phyloP scores from a whole-genome alignment of 352 stramenopile species.

The Globisporangium sylvaticum region DNA sequence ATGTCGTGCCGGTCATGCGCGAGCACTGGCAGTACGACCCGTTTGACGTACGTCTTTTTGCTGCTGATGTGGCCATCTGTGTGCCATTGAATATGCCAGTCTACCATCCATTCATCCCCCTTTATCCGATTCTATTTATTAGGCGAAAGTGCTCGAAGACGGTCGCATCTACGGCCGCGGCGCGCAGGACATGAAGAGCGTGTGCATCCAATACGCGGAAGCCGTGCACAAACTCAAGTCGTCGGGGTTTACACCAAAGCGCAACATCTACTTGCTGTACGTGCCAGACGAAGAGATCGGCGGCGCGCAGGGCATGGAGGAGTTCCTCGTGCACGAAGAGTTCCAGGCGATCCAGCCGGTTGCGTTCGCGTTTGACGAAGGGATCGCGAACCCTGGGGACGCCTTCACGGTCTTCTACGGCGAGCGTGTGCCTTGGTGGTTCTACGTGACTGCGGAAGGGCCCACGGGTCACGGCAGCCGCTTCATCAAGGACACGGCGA shows the following conservation, averaged over 20 bases:
- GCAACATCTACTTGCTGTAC: slow-evolving; percentile 91
- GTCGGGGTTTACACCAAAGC: slow-evolving; percentile 68
- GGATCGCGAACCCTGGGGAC: slow-evolving; percentile 87
- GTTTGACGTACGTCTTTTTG: slow-evolving; percentile 54
- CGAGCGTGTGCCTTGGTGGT: slow-evolving; percentile 92
- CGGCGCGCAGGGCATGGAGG: slow-evolving; percentile 90
- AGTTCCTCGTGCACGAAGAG: slow-evolving; percentile 78
- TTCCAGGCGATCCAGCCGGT: slow-evolving; percentile 84
- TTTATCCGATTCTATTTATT: no score
- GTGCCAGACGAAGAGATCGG: slow-evolving; percentile 94
- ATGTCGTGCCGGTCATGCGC: slow-evolving; percentile 90
- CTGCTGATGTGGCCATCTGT: background rate
- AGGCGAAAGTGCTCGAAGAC: slow-evolving; percentile 65
- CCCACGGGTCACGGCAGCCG: slow-evolving; percentile 87
- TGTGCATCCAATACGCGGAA: slow-evolving; percentile 95
- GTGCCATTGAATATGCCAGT: background rate
- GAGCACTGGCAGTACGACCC: slow-evolving; percentile 87
- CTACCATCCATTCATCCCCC: no score
- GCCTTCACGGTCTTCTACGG: slow-evolving; percentile 96
- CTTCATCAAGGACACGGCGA: slow-evolving; percentile 92
- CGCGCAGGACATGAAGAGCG: slow-evolving; percentile 95
- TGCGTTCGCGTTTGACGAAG: slow-evolving; percentile 94
- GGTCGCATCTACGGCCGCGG: slow-evolving; percentile 89
- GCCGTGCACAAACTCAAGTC: slow-evolving; percentile 74
- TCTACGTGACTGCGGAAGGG: slow-evolving; percentile 79